Percentiles rank a stretch among this genome's conserved stretches.
Evolutionary conservation across 805 yeast species (phyloP).

Genomic region (Lipomyces orientalis): DNA sequence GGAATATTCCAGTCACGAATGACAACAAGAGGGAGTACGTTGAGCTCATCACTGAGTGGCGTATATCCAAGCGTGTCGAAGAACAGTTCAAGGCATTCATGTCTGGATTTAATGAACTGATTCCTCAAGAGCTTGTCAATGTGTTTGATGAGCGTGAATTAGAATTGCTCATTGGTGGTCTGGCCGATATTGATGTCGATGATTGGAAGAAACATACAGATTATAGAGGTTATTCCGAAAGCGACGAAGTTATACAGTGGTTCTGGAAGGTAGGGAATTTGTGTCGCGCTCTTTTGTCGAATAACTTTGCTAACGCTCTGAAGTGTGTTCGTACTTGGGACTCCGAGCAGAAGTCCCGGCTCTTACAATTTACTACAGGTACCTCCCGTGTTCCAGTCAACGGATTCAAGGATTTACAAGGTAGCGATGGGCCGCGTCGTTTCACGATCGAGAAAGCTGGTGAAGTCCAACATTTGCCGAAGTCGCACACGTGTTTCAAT

Average conservation of each 20-base stretch:
- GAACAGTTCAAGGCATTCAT: conserved; percentile 96
- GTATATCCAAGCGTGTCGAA: conserved; percentile 87
- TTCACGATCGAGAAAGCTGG: conserved; percentile 99
- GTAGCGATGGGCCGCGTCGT: conserved; percentile 98
- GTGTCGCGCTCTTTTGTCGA: background rate
- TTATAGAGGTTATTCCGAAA: conserved; percentile 96
- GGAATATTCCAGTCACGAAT: conserved; percentile 88
- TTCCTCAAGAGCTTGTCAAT: conserved; percentile 94
- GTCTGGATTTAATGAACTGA: conserved; percentile 96
- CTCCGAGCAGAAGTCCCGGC: conserved; percentile 92
- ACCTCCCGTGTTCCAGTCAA: conserved; percentile 98
- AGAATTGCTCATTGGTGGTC: conserved; percentile 96
- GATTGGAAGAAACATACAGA: conserved; percentile 99
- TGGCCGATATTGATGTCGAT: conserved; percentile 95
- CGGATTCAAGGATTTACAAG: conserved; percentile 98
- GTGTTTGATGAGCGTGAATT: conserved; percentile 98
- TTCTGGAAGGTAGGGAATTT: conserved; percentile 73
- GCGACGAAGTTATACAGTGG: conserved; percentile 97
- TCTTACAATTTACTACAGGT: conserved; percentile 97
- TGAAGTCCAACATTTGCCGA: conserved; percentile 87
- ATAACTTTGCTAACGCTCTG: background rate
- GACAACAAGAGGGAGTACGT: conserved; percentile 95
- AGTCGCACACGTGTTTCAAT: conserved; percentile 98
- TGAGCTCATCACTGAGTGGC: conserved; percentile 94
- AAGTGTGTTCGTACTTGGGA: conserved; percentile 88